A percentile compares a stretch with the other conserved stretches of the same genome.
phyloP scores from a whole-genome alignment of 148 eudicot species.

The Vaccinium darrowii region DNA sequence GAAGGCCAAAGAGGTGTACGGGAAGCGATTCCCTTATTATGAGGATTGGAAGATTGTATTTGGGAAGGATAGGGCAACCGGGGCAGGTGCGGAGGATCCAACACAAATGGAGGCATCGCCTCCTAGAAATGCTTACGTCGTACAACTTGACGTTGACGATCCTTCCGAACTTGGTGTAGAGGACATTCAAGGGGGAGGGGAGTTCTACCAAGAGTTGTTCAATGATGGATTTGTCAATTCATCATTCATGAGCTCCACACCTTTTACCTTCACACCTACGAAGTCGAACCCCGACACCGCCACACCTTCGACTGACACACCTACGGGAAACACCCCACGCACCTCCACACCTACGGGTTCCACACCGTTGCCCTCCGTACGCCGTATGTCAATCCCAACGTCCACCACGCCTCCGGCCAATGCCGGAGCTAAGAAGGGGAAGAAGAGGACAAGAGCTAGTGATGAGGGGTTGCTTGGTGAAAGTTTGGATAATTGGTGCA shows the following conservation, averaged over 20 bases:
- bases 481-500: not conserved
- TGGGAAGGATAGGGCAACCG: not conserved
- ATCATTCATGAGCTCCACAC: not conserved
- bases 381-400: not conserved
- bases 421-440: not conserved
- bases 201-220: not conserved
- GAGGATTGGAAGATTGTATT: not conserved
- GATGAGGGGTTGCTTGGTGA: not conserved
- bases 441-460: not conserved
- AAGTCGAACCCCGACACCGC: no score
- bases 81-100: not conserved
- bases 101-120: not conserved
- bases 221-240: not conserved
- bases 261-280: no score
- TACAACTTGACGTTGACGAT: not conserved
- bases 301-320: no score
- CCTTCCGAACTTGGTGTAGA: not conserved
- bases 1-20: no score
- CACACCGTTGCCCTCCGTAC: not conserved
- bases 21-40: not conserved
- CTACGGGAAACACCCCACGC: not conserved
- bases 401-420: not conserved
- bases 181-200: no score
- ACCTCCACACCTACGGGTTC: not conserved
- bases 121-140: not conserved